These are phyloP conservation scores for Bjerkandera adusta DNA, from an alignment of 1,284 basidiomycete genomes.

Conservation along the genomic window DNA sequence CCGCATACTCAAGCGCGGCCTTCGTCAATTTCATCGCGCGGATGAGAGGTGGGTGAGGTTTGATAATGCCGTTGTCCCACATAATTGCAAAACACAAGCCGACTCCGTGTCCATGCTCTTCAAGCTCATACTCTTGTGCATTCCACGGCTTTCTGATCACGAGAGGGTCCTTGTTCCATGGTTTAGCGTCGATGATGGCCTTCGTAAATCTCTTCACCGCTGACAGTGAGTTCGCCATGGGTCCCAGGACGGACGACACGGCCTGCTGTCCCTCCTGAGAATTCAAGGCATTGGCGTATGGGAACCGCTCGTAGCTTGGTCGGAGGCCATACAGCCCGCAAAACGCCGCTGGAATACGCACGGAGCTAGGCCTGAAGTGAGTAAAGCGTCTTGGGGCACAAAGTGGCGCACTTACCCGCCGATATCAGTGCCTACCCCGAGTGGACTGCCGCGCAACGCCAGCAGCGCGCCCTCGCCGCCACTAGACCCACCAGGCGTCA, in stretches of 20 bases:
- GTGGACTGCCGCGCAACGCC: conserved; percentile 69
- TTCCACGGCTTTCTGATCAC: conserved; percentile 49
- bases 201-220: conserved; percentile 49
- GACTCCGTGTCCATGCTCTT: conserved; percentile 44
- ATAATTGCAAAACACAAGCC: conserved; percentile 43
- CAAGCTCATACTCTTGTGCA: conserved; percentile 37
- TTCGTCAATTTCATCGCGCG: conserved; percentile 46
- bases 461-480: conserved; percentile 81
- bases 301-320: conserved; percentile 53
- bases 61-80: conserved; percentile 47
- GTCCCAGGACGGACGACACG: conserved; percentile 53
- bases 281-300: conserved; percentile 46
- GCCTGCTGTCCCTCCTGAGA: conserved; percentile 51
- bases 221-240: conserved; percentile 44
- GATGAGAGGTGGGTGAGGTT: conserved; percentile 48
- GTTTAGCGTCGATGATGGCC: conserved; percentile 40
- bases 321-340: conserved; percentile 55
- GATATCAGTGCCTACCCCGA: conserved; percentile 82
- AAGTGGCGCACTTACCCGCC: conserved; percentile 45
- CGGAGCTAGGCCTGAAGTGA: conserved; percentile 30
- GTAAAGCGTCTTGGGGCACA: not conserved
- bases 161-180: conserved; percentile 52
- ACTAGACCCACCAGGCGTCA: conserved; percentile 76
- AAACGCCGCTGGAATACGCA: conserved; percentile 53
- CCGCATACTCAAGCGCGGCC: conserved; percentile 45